A percentile compares a stretch with the other conserved stretches of the same genome.
Evolutionary conservation across 192 early-diverging fungal species (phyloP).

Genomic region (Gamsiella multidivaricata): DNA sequence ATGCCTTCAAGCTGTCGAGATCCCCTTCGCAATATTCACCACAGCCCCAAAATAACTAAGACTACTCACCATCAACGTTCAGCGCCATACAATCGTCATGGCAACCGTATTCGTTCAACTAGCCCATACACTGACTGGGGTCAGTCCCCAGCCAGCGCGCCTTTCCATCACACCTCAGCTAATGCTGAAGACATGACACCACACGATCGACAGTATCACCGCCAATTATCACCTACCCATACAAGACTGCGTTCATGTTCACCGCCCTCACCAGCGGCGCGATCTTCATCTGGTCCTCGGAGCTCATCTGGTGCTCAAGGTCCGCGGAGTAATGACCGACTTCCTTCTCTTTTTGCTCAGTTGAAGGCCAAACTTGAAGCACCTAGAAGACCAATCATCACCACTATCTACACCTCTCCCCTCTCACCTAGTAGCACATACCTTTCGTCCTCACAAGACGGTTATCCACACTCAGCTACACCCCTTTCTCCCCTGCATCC

Average conservation of each 20-base stretch:
- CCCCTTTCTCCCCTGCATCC: neutral
- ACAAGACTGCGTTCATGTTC: neutral
- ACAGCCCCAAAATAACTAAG: slow-evolving; percentile 12
- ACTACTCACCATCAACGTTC: neutral
- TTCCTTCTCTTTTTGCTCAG: slow-evolving; percentile 35
- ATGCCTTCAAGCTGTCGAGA: slow-evolving; percentile 23
- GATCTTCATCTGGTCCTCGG: slow-evolving; percentile 6
- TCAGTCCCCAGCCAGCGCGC: neutral
- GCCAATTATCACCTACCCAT: neutral
- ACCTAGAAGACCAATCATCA: slow-evolving; percentile 24
- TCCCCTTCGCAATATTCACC: slow-evolving; percentile 20
- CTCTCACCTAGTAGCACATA: neutral
- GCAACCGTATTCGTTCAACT: neutral
- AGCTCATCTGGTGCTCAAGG: slow-evolving; percentile 14
- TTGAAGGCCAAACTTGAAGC: slow-evolving; percentile 39
- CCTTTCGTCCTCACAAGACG: neutral
- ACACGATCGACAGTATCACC: slow-evolving; percentile 3
- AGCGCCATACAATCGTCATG: neutral
- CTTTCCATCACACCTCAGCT: neutral
- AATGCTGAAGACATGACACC: neutral
- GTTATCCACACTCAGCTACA: neutral
- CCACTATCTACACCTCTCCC: slow-evolving; percentile 18
- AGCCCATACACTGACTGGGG: neutral
- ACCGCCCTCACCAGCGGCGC: neutral
- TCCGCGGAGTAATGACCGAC: slow-evolving; percentile 33